Evolutionary conservation across 208 protist species (phyloP).

Genomic region (Porcisia hertigi): DNA sequence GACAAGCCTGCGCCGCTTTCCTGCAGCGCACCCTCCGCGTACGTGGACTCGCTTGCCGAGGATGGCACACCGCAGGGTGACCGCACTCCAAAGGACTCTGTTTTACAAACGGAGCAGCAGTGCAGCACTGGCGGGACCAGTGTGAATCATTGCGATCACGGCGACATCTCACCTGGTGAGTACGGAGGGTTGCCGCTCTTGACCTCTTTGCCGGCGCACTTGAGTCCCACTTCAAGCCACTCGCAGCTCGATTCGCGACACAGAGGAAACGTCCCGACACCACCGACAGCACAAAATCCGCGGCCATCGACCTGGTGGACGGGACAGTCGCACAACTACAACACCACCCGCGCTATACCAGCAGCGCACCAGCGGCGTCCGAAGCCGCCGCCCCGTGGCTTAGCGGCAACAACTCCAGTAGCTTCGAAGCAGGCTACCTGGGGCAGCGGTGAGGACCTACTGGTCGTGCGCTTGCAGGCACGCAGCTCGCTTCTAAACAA

Average conservation of each 20-base stretch:
- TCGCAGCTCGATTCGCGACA: background rate
- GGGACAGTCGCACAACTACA: background rate
- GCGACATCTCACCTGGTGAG: background rate
- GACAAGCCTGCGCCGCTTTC: background rate
- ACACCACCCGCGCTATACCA: background rate
- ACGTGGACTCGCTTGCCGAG: conserved; percentile 4
- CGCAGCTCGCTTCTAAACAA: conserved; percentile 49
- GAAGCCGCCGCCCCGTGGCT: background rate
- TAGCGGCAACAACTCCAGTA: background rate
- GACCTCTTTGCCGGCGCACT: background rate
- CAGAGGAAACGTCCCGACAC: background rate
- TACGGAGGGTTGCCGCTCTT: background rate
- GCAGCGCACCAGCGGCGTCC: background rate
- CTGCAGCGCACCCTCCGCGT: conserved; percentile 3
- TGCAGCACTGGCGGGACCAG: background rate
- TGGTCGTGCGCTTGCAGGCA: conserved; percentile 63
- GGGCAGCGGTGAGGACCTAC: conserved; percentile 29
- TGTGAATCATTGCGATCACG: background rate
- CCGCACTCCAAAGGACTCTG: background rate
- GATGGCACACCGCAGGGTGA: conserved; percentile 5
- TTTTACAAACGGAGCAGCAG: background rate
- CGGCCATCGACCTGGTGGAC: background rate
- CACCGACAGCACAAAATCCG: background rate
- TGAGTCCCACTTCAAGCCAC: background rate
- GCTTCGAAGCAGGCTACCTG: background rate